These are phyloP conservation scores for Pulicaria dysenterica DNA, from an alignment of 129 eudicot species.

Conservation along the genomic window DNA sequence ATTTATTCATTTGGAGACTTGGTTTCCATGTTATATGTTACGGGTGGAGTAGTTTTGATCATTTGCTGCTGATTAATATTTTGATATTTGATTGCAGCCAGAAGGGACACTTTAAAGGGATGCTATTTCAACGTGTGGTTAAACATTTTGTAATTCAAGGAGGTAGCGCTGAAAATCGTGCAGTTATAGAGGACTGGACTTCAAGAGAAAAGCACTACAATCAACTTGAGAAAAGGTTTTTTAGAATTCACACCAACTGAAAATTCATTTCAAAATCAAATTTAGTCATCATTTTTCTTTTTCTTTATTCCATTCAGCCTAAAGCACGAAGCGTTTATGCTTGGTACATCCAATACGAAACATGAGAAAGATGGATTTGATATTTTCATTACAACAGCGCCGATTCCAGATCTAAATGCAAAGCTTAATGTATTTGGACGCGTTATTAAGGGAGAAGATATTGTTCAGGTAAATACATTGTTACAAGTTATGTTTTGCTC, in stretches of 20 bases:
- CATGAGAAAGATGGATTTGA: conserved; percentile 64
- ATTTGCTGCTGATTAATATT: neutral
- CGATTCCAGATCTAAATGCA: conserved; percentile 90
- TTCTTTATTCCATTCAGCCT: conserved; percentile 42
- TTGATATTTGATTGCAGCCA: conserved; percentile 54
- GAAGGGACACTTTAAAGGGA: conserved; percentile 86
- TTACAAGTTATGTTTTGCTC: neutral
- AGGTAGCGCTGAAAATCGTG: conserved; percentile 61
- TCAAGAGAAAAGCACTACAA: conserved; percentile 82
- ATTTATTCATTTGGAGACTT: too few species aligned
- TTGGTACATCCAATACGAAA: conserved; percentile 81
- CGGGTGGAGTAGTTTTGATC: neutral
- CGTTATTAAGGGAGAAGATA: conserved; percentile 87
- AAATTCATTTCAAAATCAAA: neutral
- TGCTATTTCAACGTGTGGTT: conserved; percentile 85
- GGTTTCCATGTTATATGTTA: neutral
- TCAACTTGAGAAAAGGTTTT: conserved; percentile 84
- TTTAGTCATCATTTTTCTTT: neutral
- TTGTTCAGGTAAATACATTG: conserved; percentile 69
- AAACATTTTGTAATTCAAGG: conserved; percentile 94
- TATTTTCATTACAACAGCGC: conserved; percentile 88
- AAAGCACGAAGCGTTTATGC: conserved; percentile 98
- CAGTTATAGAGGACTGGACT: conserved; percentile 86
- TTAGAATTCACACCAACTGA: neutral
- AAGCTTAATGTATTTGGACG: conserved; percentile 90